Percentiles rank a stretch among this genome's conserved stretches.
Evolutionary conservation across 2,329 filamentous ascomycete species (phyloP).

Genomic region (Cercospora brassicicola): DNA sequence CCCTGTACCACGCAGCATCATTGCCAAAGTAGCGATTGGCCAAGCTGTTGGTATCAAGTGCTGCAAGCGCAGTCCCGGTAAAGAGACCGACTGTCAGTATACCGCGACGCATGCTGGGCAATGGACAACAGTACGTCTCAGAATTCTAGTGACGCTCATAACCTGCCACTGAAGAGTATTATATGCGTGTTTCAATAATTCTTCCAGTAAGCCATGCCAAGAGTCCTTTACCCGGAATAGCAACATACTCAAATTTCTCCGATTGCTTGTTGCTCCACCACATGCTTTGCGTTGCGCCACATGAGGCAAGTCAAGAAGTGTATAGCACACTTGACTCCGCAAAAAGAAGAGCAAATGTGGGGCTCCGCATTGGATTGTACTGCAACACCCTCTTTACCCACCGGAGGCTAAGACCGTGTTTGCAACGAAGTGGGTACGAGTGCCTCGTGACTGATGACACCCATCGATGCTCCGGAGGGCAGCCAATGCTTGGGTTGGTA

Average conservation of each 20-base stretch:
- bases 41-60: slow-evolving; percentile 36
- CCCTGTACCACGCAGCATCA: slow-evolving; percentile 44
- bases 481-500: neutral
- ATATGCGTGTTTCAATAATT: neutral
- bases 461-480: neutral
- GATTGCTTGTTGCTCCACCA: neutral
- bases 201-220: neutral
- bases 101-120: neutral
- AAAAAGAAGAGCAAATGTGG: neutral
- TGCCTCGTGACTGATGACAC: neutral
- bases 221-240: slow-evolving; percentile 1
- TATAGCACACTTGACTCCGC: neutral
- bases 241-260: neutral
- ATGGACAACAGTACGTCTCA: neutral
- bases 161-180: neutral
- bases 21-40: slow-evolving; percentile 43
- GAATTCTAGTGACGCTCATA: neutral
- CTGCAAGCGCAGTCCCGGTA: slow-evolving; percentile 5
- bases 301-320: neutral
- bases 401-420: neutral
- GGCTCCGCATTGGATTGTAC: neutral
- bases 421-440: neutral
- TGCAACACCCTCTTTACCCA: neutral
- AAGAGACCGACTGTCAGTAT: slow-evolving; percentile 1
- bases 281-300: neutral